Evolutionary conservation across 345 rosid genomes (phyloP).

Genomic region (Hevea brasiliensis): DNA sequence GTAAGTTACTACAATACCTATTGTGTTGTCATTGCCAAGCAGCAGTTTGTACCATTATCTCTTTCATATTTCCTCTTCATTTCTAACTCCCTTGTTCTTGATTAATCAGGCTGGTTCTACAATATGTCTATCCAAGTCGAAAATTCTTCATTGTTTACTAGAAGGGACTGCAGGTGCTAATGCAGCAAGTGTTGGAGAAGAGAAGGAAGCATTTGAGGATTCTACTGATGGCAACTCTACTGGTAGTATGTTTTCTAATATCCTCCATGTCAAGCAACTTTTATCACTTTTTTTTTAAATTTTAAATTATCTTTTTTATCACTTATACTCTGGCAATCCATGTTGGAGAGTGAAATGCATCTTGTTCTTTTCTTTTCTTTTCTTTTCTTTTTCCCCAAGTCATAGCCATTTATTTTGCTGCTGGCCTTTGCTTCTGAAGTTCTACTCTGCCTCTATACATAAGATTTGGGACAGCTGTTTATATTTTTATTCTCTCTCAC

Average conservation of each 20-base stretch:
- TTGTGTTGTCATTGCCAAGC: not conserved
- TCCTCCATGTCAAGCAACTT: not conserved
- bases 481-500: not conserved
- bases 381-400: too few species aligned
- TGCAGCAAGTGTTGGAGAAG: conserved; percentile 48
- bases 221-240: conserved; percentile 22
- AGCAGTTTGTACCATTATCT: not conserved
- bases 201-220: conserved; percentile 29
- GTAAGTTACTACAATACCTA: too few species aligned
- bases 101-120: conserved; percentile 60
- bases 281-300: not conserved
- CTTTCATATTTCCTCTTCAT: not conserved
- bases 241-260: conserved; percentile 25
- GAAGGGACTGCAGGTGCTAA: conserved; percentile 86
- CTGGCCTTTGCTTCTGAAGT: not conserved
- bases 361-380: too few species aligned
- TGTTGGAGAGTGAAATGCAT: not conserved
- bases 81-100: conserved; percentile 12
- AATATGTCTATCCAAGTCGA: conserved; percentile 43
- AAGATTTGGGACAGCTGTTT: not conserved
- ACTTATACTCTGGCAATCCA: not conserved
- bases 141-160: conserved; percentile 60
- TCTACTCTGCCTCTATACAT: not conserved
- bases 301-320: not conserved
- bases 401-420: not conserved